These are phyloP conservation scores for Phytophthora chlamydospora DNA, from an alignment of 352 stramenopile genomes.

Conservation along the genomic window DNA sequence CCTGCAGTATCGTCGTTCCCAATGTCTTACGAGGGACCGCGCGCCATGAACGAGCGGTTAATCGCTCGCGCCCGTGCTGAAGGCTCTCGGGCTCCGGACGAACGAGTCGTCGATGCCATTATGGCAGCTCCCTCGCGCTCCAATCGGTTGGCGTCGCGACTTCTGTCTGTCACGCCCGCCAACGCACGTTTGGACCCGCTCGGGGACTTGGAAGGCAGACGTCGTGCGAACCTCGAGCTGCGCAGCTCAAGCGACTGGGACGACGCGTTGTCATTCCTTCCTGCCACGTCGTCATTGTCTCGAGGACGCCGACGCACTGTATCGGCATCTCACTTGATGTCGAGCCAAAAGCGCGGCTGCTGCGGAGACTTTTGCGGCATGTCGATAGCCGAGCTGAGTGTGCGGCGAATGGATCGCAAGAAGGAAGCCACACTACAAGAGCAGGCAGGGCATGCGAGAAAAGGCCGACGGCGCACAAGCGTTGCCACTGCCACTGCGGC, in stretches of 20 bases:
- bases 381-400: constrained; percentile 43
- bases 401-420: constrained; percentile 48
- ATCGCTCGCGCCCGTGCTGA: constrained; percentile 64
- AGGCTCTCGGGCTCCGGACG: constrained; percentile 52
- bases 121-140: constrained; percentile 51
- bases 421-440: constrained; percentile 28
- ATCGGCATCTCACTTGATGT: constrained; percentile 70
- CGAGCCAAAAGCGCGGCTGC: constrained; percentile 77
- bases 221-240: constrained; percentile 31
- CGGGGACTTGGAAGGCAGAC: constrained; percentile 31
- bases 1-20: constrained; percentile 2
- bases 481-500: constrained; percentile 56
- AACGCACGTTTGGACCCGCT: constrained; percentile 47
- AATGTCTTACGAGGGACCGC: constrained; percentile 55
- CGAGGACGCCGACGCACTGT: constrained; percentile 53
- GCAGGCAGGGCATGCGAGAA: constrained; percentile 7
- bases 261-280: constrained; percentile 61
- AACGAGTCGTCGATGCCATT: constrained; percentile 77
- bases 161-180: constrained; percentile 40
- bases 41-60: constrained; percentile 67
- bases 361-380: constrained; percentile 73
- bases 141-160: constrained; percentile 24
- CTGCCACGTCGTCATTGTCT: constrained; percentile 58
- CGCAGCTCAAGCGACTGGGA: constrained; percentile 53
- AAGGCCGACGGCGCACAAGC: constrained; percentile 47